Evolutionary conservation across 257 asterid genomes (phyloP).

Genomic region (Echites panduratus): DNA sequence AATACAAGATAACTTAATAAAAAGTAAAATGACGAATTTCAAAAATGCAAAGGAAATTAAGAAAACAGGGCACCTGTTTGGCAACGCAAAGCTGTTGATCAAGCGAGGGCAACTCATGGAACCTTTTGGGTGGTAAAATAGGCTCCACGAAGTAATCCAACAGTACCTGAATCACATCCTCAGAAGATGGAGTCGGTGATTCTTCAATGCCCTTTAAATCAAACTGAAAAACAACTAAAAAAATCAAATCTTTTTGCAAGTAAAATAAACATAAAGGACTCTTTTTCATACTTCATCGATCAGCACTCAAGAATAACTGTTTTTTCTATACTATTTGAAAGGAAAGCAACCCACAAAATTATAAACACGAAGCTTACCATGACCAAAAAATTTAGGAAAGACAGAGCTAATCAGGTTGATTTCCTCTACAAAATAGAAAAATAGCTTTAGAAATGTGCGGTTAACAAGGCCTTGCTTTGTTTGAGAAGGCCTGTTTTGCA

Average conservation of each 20-base stretch:
- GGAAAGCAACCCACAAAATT: too few species aligned
- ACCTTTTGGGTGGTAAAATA: constrained; percentile 27
- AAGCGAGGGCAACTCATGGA: constrained; percentile 24
- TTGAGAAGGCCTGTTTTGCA: too few species aligned
- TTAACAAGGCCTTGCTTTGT: too few species aligned
- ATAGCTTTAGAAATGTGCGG: too few species aligned
- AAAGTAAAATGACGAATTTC: not conserved
- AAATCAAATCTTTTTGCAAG: not conserved
- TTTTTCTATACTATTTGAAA: not conserved
- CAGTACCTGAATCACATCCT: constrained; percentile 40
- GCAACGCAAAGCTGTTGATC: constrained; percentile 38
- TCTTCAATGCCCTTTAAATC: not conserved
- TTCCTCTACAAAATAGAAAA: too few species aligned
- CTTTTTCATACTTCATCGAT: not conserved
- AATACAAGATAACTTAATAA: not conserved
- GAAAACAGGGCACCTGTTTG: constrained; percentile 46
- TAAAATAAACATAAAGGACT: not conserved
- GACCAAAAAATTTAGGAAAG: too few species aligned
- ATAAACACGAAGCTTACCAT: too few species aligned
- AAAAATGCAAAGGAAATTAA: not conserved
- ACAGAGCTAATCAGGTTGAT: too few species aligned
- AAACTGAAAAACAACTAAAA: not conserved
- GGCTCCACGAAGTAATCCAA: constrained; percentile 48
- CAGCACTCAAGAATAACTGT: not conserved
- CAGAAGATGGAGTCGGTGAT: constrained; percentile 15